A percentile compares a stretch with the other conserved stretches of the same genome.
phyloP scores from a whole-genome alignment of 768 basidiomycete genomes.

The Mycena sanguinolenta region DNA sequence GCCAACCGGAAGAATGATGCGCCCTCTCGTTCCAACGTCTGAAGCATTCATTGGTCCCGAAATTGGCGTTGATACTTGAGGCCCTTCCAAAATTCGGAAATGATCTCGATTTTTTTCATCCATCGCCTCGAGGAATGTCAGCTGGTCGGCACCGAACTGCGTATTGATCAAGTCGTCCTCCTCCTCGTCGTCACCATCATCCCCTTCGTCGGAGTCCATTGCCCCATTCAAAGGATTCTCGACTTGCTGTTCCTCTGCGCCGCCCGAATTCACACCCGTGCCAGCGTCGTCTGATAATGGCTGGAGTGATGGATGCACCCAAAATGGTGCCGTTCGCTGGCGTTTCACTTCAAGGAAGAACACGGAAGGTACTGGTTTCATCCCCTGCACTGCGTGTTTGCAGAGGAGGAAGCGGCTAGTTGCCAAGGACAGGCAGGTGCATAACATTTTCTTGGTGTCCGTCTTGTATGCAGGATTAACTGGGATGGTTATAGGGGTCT shows the following conservation, averaged over 20 bases:
- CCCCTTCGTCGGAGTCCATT: too few species aligned
- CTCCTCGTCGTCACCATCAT: not conserved
- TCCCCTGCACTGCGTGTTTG: conserved; percentile 44
- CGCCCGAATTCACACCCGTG: not conserved
- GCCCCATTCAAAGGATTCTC: not conserved
- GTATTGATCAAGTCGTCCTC: conserved; percentile 24
- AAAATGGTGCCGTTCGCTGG: conserved; percentile 40
- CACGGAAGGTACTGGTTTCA: conserved; percentile 37
- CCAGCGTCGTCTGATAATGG: conserved; percentile 21
- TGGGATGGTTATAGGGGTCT: conserved; percentile 40
- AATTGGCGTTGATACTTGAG: conserved; percentile 43
- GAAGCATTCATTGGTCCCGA: conserved; percentile 41
- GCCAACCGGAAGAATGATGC: conserved; percentile 39
- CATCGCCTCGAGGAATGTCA: conserved; percentile 12
- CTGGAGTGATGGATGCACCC: conserved; percentile 34
- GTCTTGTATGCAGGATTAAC: conserved; percentile 42
- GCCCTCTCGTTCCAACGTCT: conserved; percentile 39
- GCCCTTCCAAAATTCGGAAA: conserved; percentile 38
- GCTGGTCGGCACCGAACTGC: not conserved
- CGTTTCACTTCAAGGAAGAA: conserved; percentile 43
- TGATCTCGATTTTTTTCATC: conserved; percentile 34
- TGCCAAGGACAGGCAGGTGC: conserved; percentile 42
- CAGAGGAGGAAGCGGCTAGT: conserved; percentile 44
- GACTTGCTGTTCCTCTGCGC: not conserved
- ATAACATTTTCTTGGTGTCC: conserved; percentile 36